Percentiles rank a stretch among this genome's conserved stretches.
These are phyloP conservation scores for Pleurotus tuber-regium DNA, from an alignment of 768 basidiomycete species.

Conservation along the genomic window DNA sequence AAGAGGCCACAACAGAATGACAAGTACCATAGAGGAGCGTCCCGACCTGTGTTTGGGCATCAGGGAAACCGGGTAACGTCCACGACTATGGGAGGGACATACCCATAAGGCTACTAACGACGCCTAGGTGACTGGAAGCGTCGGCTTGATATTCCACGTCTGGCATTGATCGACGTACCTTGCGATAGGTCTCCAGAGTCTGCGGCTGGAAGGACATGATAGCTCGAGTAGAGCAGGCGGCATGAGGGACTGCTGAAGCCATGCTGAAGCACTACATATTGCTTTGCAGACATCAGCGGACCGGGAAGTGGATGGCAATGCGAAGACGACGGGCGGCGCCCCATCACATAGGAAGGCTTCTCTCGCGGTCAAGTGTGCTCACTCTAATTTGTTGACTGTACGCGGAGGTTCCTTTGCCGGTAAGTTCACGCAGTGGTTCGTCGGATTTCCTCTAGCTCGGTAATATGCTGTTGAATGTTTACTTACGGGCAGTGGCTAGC, in stretches of 20 bases:
- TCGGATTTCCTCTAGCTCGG: too few relatives aligned
- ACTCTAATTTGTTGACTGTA: too few relatives aligned
- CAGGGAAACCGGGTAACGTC: too few relatives aligned
- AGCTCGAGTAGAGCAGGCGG: background rate
- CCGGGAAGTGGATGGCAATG: constrained; percentile 2
- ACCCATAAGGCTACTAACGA: constrained; percentile 4
- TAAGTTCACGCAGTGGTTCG: too few relatives aligned
- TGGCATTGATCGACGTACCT: background rate
- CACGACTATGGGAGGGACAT: background rate
- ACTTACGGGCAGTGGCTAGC: too few relatives aligned
- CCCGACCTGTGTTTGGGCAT: constrained; percentile 1
- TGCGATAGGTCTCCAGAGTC: constrained; percentile 6
- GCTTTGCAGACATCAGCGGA: constrained; percentile 4
- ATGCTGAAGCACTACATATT: constrained; percentile 7
- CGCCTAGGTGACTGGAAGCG: background rate
- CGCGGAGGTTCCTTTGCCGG: too few relatives aligned
- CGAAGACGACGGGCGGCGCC: background rate
- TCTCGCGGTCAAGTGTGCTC: too few relatives aligned
- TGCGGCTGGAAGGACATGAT: background rate
- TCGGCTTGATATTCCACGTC: too few relatives aligned
- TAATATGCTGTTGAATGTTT: too few relatives aligned
- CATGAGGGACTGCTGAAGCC: background rate
- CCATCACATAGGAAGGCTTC: too few relatives aligned
- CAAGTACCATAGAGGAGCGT: constrained; percentile 3
- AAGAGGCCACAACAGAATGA: background rate